phyloP scores from a whole-genome alignment of 768 basidiomycete species.

The Hypsizygus marmoreus region DNA sequence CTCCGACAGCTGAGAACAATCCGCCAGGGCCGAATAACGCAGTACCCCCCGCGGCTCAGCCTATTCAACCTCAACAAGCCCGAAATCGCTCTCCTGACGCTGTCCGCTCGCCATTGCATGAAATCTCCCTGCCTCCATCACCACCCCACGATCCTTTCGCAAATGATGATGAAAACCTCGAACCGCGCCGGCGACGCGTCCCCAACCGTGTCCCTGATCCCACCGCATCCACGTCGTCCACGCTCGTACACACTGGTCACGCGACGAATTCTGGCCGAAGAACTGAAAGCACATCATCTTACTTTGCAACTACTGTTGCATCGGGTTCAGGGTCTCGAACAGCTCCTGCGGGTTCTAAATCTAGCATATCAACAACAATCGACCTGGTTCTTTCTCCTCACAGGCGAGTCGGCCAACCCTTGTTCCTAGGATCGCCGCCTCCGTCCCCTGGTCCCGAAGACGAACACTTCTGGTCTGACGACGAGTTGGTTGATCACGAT shows the following conservation, averaged over 20 bases:
- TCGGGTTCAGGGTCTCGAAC: conserved; percentile 10
- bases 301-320: conserved; percentile 12
- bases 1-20: conserved; percentile 12
- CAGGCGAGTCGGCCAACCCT: conserved; percentile 8
- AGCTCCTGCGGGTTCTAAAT: background rate
- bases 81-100: conserved; percentile 14
- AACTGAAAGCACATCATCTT: conserved; percentile 14
- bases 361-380: conserved; percentile 11
- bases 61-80: conserved; percentile 12
- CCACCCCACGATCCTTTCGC: conserved; percentile 25
- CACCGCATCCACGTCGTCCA: background rate
- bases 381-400: conserved; percentile 21
- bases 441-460: conserved; percentile 13
- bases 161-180: conserved; percentile 43
- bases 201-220: conserved; percentile 21
- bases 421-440: conserved; percentile 8
- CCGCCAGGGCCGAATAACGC: conserved; percentile 12
- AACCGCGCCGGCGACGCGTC: conserved; percentile 37
- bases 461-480: conserved; percentile 18
- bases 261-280: background rate
- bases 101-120: conserved; percentile 38
- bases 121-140: conserved; percentile 37
- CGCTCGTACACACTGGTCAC: background rate
- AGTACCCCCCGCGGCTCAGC: conserved; percentile 10
- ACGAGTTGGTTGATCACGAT: conserved; percentile 6